These are phyloP conservation scores for Wickerhamiella azymoides DNA, from an alignment of 805 yeast species.

Conservation along the genomic window DNA sequence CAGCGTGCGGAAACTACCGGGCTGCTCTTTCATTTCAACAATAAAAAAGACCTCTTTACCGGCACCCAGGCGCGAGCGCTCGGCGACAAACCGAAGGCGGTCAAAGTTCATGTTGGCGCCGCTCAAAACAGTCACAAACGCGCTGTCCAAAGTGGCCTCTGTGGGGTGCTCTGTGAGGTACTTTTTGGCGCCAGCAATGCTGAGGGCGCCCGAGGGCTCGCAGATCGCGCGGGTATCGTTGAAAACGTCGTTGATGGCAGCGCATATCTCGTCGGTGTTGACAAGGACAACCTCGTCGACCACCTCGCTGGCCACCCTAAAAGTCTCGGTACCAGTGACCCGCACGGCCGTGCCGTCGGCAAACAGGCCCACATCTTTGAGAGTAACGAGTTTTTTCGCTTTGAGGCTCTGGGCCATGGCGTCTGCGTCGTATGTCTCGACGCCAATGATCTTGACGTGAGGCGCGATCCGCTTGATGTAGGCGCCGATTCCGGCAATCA, in stretches of 20 bases:
- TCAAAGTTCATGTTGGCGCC: conserved; percentile 99
- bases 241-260: conserved; percentile 92
- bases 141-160: conserved; percentile 27
- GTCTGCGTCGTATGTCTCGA: conserved; percentile 91
- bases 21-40: conserved; percentile 80
- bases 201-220: conserved; percentile 95
- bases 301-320: conserved; percentile 56
- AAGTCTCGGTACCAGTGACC: conserved; percentile 79
- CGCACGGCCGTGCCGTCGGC: conserved; percentile 99
- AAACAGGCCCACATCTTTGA: conserved; percentile 78
- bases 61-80: conserved; percentile 96
- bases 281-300: conserved; percentile 86
- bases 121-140: conserved; percentile 73
- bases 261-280: conserved; percentile 85
- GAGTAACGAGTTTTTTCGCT: conserved; percentile 37
- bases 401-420: conserved; percentile 67
- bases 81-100: conserved; percentile 86
- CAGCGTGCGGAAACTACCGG: conserved; percentile 75
- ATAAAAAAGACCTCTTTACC: conserved; percentile 90
- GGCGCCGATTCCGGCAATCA: conserved; percentile 79
- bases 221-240: conserved; percentile 89
- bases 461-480: conserved; percentile 93
- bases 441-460: conserved; percentile 91
- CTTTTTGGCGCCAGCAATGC: conserved; percentile 88
- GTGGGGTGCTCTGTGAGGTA: conserved; percentile 49